Base-by-base conservation (phyloP, 495 filamentous ascomycete genomes). In the Trichoderma gamsii region DNA sequence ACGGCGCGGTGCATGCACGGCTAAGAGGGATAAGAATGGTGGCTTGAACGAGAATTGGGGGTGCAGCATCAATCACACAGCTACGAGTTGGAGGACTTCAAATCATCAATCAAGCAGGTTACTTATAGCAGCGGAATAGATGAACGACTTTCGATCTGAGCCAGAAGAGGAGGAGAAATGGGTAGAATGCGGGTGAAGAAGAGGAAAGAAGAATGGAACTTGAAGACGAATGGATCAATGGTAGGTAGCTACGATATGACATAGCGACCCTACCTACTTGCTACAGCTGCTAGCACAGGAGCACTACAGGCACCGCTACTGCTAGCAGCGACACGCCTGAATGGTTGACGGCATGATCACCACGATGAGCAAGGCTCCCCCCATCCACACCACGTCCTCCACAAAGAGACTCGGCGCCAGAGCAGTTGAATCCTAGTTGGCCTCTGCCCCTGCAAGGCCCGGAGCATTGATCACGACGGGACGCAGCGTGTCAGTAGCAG, bases 261-360 rank as follows among this genome's bases (percentile, higher is more conserved):
- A 29, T 29, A 29, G 29, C 29, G 29, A 29, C 29, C 35, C 32
- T 35, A 3, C 32, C 35, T 38, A 29, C 29, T 38, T 38, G 5
- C 35, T 38, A 38, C 35, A 38, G 35, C 2, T 38, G 35, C 35
- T 38, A 38, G 35, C 35, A 9, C 35, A 38, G 35, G 3, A 38
- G 35, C 35, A 38, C 35, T 38, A 38, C 35, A 38, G 8, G 35
- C 35, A 38, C 35, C 35, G 35, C 8, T 38, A 38, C 35, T 38
- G 35, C 35, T 38, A 38, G 35, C 35, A 38, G 35, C 35, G 7
- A 38, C 3, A 38, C 4, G 35, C 35, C 35, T 16, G 27, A 61
- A 61, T 61, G 56, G 56, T 61, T 61, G 56, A 61, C 56, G 56
- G 56, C 56, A 61, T 61, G 56, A 61, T 61, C 56, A 61, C 56